Percentiles rank a stretch among this genome's conserved stretches.
Conservation (phyloP, 2,329 filamentous ascomycete genomes). For the Fusarium beomiforme region DNA sequence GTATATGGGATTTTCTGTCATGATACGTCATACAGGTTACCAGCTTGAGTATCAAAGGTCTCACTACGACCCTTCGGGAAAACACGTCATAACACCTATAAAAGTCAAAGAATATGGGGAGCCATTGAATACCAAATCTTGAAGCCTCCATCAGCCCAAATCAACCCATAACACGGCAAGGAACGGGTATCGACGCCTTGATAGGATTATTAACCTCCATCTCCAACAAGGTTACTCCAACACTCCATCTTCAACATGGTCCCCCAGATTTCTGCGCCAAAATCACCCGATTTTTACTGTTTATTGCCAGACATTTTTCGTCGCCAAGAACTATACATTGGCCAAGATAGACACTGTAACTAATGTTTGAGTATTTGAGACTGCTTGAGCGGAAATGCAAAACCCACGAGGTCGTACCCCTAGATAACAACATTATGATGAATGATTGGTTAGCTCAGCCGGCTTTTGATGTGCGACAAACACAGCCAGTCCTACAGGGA, state of each 20-base stretch:
- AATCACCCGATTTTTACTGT: conserved; percentile 14
- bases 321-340: conserved; percentile 4
- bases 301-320: conserved; percentile 27
- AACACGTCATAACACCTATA: background rate
- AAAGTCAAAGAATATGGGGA: background rate
- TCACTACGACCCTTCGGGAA: background rate
- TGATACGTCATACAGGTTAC: background rate
- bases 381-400: conserved; percentile 21
- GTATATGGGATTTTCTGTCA: conserved; percentile 13
- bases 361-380: background rate
- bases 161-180: conserved; percentile 18
- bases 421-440: background rate
- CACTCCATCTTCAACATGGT: background rate
- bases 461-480: conserved; percentile 40
- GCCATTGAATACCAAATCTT: background rate
- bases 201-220: background rate
- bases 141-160: background rate
- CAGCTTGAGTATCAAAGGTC: background rate
- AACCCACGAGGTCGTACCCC: conserved; percentile 9
- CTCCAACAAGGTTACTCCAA: background rate
- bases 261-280: conserved; percentile 7
- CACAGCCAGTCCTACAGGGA: background rate
- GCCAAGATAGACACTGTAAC: background rate
- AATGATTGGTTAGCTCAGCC: conserved; percentile 16
- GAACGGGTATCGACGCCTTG: conserved; percentile 17